Evolutionary conservation across 2,329 filamentous ascomycete species (phyloP).

Genomic region (Fusarium annulatum): DNA sequence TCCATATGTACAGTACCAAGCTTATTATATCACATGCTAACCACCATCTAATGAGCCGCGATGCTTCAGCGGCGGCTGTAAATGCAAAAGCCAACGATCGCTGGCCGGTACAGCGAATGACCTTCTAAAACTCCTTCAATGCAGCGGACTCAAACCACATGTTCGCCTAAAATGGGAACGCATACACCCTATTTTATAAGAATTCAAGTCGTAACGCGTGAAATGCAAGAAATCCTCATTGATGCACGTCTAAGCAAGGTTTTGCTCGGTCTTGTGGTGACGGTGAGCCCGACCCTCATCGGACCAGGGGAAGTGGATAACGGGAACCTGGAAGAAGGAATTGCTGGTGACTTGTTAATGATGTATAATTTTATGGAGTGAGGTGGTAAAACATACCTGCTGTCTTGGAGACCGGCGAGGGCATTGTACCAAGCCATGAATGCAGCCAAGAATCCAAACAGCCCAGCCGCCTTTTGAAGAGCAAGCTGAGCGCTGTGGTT

Average conservation of each 20-base stretch:
- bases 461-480: constrained; percentile 77
- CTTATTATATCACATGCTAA: constrained; percentile 28
- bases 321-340: constrained; percentile 90
- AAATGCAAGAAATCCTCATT: constrained; percentile 22
- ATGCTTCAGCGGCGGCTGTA: not conserved
- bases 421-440: constrained; percentile 92
- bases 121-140: constrained; percentile 21
- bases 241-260: constrained; percentile 32
- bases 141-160: not conserved
- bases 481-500: constrained; percentile 56
- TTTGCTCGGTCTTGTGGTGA: constrained; percentile 54
- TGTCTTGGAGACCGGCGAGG: constrained; percentile 82
- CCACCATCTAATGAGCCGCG: constrained; percentile 14
- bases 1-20: constrained; percentile 29
- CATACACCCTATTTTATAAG: constrained; percentile 21
- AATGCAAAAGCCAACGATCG: constrained; percentile 7
- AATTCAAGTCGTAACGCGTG: constrained; percentile 37
- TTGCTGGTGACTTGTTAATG: constrained; percentile 67
- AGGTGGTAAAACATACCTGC: constrained; percentile 61
- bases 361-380: not conserved
- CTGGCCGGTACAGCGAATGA: constrained; percentile 11
- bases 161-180: not conserved
- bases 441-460: constrained; percentile 82
- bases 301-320: constrained; percentile 96
- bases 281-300: constrained; percentile 75